Conservation (phyloP, 108 stramenopile genomes). For the Schizochytrium sp. region DNA sequence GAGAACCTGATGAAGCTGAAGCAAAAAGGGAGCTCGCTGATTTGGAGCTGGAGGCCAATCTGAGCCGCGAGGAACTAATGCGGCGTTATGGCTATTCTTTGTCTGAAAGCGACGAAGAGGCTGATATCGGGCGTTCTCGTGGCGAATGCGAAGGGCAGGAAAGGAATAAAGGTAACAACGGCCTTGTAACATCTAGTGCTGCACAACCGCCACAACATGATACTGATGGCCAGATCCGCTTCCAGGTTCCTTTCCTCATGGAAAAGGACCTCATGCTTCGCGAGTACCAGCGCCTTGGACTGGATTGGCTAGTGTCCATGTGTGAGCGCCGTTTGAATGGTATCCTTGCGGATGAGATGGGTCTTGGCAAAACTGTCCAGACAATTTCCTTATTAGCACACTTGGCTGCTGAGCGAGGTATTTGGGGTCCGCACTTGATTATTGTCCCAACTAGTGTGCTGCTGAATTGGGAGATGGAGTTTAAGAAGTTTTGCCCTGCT, state of each 20-base stretch:
- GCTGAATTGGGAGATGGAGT: constrained; percentile 97
- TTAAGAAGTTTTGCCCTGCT: constrained; percentile 92
- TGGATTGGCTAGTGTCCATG: constrained; percentile 96
- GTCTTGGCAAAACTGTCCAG: constrained; percentile 94
- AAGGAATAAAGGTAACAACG: neutral
- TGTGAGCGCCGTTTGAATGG: constrained; percentile 94
- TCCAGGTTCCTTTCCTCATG: constrained; percentile 70
- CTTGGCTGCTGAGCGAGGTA: constrained; percentile 90
- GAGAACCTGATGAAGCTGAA: constrained; percentile 38
- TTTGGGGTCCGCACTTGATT: constrained; percentile 98
- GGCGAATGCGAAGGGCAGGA: neutral
- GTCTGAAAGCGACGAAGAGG: too few relatives aligned
- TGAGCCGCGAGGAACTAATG: neutral
- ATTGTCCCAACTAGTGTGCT: constrained; percentile 96
- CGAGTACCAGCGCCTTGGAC: constrained; percentile 92
- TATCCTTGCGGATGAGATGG: constrained; percentile 99
- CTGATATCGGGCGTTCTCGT: too few relatives aligned
- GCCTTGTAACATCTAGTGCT: neutral
- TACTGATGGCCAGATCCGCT: neutral
- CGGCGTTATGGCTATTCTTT: neutral
- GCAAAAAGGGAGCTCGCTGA: constrained; percentile 40
- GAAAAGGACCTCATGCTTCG: constrained; percentile 80
- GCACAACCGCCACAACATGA: neutral
- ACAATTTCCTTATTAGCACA: constrained; percentile 94
- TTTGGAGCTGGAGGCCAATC: neutral